These are phyloP conservation scores for Phascolomyces articulosus DNA, from an alignment of 371 early-diverging fungal species.

Conservation along the genomic window DNA sequence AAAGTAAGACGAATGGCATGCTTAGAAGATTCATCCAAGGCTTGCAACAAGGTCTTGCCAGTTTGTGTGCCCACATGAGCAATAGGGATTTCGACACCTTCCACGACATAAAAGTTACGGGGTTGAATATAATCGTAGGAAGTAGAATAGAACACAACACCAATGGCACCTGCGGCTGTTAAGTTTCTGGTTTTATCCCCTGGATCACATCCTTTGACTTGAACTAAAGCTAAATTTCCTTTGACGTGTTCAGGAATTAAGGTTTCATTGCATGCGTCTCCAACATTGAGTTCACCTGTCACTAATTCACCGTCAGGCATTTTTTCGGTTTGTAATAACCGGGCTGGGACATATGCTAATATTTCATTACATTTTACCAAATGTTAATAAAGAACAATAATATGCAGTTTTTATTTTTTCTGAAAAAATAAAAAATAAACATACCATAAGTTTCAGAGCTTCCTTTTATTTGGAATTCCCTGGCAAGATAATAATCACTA, in stretches of 20 bases:
- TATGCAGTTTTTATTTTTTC: too few relatives aligned
- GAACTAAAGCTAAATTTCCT: background rate
- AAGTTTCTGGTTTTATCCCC: background rate
- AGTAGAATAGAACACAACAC: background rate
- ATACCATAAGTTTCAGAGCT: background rate
- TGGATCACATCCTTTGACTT: background rate
- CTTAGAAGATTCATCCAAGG: background rate
- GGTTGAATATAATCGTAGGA: background rate
- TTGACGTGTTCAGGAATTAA: background rate
- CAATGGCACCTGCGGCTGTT: background rate
- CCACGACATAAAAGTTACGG: too few relatives aligned
- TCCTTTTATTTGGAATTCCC: slow-evolving; percentile 15
- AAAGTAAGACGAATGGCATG: background rate
- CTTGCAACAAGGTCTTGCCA: background rate
- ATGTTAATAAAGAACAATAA: too few relatives aligned
- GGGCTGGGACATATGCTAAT: too few relatives aligned
- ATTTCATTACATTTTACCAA: too few relatives aligned
- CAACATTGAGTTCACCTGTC: background rate
- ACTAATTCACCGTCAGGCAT: background rate
- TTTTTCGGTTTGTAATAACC: too few relatives aligned
- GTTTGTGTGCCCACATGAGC: background rate
- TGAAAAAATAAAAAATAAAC: too few relatives aligned
- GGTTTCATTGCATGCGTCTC: background rate
- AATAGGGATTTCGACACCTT: too few relatives aligned
- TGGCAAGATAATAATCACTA: slow-evolving; percentile 35